Evolutionary conservation across 2,329 filamentous ascomycete species (phyloP).

Genomic region (Monosporascus sp.): DNA sequence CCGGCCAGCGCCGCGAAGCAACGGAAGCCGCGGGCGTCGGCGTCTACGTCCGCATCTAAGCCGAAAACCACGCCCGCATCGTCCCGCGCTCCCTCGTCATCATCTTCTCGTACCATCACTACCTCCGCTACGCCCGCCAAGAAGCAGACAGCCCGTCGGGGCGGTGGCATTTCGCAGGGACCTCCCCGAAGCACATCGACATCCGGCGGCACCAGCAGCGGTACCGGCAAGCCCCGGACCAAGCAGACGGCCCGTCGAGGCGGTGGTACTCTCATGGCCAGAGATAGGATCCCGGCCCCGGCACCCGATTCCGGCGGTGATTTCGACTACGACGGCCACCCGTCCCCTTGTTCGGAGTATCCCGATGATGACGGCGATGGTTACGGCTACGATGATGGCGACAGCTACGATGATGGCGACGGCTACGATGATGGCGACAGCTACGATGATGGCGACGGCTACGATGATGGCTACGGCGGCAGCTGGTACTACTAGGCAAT

Average conservation of each 20-base stretch:
- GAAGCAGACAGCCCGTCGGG: conserved; percentile 16
- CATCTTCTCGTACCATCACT: not conserved
- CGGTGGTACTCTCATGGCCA: conserved; percentile 11
- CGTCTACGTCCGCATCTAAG: not conserved
- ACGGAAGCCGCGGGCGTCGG: not conserved
- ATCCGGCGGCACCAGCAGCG: not conserved
- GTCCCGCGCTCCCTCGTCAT: conserved; percentile 1
- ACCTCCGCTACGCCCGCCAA: conserved; percentile 4
- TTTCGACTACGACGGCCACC: conserved; percentile 13
- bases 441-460: conserved; percentile 7
- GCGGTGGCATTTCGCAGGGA: conserved; percentile 16
- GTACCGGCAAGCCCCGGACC: conserved; percentile 1
- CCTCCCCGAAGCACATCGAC: conserved; percentile 5
- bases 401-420: conserved; percentile 7
- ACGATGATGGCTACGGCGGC: conserved; percentile 3
- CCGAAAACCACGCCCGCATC: conserved; percentile 1
- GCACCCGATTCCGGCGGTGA: conserved; percentile 2
- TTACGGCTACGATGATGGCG: not conserved
- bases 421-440: conserved; percentile 11
- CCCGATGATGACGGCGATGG: not conserved
- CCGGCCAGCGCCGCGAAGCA: conserved; percentile 5
- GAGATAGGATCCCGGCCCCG: conserved; percentile 16
- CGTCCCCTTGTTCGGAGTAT: conserved; percentile 17
- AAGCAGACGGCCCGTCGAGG: conserved; percentile 24
- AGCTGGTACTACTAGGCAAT: conserved; percentile 25